A percentile compares a stretch with the other conserved stretches of the same genome.
Conservation (phyloP, 768 basidiomycete species). For the Lactarius akahatsu region DNA sequence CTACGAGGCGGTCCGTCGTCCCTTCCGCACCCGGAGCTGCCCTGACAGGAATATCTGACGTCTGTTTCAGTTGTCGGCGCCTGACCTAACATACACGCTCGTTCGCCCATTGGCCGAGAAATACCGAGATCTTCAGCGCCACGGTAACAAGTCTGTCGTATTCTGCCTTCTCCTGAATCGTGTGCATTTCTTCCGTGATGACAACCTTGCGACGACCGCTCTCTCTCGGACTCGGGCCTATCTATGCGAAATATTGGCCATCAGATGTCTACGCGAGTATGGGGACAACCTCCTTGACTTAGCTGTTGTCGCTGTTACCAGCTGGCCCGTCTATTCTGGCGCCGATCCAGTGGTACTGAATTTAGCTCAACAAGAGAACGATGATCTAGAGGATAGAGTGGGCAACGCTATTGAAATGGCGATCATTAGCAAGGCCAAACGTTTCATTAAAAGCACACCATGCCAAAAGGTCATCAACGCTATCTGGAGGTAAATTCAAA, state of each 20-base stretch:
- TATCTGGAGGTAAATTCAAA: conserved; percentile 64
- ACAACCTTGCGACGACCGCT: conserved; percentile 63
- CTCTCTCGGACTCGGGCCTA: conserved; percentile 73
- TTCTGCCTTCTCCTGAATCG: conserved; percentile 90
- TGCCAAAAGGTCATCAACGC: conserved; percentile 89
- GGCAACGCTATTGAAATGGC: conserved; percentile 95
- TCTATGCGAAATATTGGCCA: conserved; percentile 90
- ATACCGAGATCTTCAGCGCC: conserved; percentile 67
- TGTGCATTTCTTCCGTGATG: conserved; percentile 79
- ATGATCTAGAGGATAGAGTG: conserved; percentile 72
- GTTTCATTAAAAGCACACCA: conserved; percentile 85
- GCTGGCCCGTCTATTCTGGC: conserved; percentile 78
- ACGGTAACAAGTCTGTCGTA: conserved; percentile 78
- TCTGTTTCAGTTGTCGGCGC: conserved; percentile 61
- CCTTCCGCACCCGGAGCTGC: neutral
- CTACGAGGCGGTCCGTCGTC: conserved; percentile 65
- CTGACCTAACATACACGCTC: conserved; percentile 89
- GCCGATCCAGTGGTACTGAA: conserved; percentile 59
- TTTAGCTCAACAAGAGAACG: conserved; percentile 62
- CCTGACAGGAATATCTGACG: neutral
- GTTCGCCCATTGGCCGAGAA: conserved; percentile 86
- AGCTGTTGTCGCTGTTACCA: conserved; percentile 68
- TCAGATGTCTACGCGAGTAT: conserved; percentile 69
- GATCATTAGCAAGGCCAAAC: conserved; percentile 80
- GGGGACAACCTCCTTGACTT: conserved; percentile 68